Evolutionary conservation across 2,329 filamentous ascomycete species (phyloP), one percentile per base, ranked within the genome.

Genomic region (Setomelanomma holmii): DNA sequence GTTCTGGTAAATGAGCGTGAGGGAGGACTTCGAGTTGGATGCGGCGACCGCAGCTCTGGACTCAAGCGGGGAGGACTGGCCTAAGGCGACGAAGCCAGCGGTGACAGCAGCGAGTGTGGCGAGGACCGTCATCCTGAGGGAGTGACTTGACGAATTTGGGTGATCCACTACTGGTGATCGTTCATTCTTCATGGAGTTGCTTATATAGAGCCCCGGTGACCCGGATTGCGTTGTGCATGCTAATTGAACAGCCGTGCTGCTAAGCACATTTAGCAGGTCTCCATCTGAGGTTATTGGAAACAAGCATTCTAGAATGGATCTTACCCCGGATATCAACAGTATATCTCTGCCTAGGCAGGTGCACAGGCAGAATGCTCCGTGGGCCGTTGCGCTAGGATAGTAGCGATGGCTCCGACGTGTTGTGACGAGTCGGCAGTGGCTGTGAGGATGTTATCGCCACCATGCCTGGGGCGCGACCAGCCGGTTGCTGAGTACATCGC

Each of bases 1-100:
- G 67, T 84, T 84, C 60, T 83, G 81, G 53, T 80, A 84, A 7
- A 83, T 63, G 5, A 83, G 69, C 0, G 80, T 82, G 46, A 83
- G 61, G 1, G 80, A 82, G 1, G 76, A 79, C 20, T 75, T 60
- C 2, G 63, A 63, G 33, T 72, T 73, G 1, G 67, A 64, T 1
- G 58, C 54, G 35, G 41, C 33, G 3, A 55, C 43, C 1, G 54
- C 30, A 40, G 49, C 56, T 51, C 55, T 59, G 30, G 52, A 24
- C 24, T 63, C 61, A 5, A 66, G 43, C 10, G 67, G 64, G 16
- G 57, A 61, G 23, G 59, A 59, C 17, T 52, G 45, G 22, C 63
- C 52, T 8, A 66, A 35, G n/a, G 59, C 47, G 19, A 53, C 51
- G 27, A 67, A 57, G 30, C 56, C 54, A 40, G 59, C 61, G 19